Evolutionary conservation across 768 basidiomycete species (phyloP), one percentile per base, ranked within the genome.

Genomic region (Lactarius vividus): DNA sequence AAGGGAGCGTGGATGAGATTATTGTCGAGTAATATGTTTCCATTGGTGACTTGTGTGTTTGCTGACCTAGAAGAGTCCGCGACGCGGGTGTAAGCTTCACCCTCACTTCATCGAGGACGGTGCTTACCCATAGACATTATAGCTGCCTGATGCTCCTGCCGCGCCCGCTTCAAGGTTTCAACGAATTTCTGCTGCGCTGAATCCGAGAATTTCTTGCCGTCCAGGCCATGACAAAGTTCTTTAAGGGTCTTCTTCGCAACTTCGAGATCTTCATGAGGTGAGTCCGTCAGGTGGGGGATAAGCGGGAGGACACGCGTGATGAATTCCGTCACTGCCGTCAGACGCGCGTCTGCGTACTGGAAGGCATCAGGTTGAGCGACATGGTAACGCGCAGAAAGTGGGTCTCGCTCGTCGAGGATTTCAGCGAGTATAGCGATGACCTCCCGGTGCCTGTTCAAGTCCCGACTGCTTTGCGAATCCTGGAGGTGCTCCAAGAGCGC

Each of bases 181-280:
- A 31, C 42, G 15, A 67, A 54, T 26, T 29, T 37, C 20, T 59
- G 7, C 62, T 55, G 66, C 11, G n/a, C 57, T 16, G 61, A 35
- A 4, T 4, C 13, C 26, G 62, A 46, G 42, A 63, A 55, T n/a
- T n/a, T n/a, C 5, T 8, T 16, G 20, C 42, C 57, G 1, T 59
- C 20, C 33, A 67, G 40, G 10, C 52, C 62, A 37, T 9, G 46
- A 33, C 66, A 63, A 46, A 67, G 61, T 2, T 59, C 52, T 1
- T 23, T 11, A 39, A 63, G 49, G 13, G 61, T 59, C 52, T 18
- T 37, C 28, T 46, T 63, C 15, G 28, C 29, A 9, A 37, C 62
- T 8, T 63, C 16, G 9, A 67, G 52, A 13, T 67, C 66, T n/a
- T 46, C 39, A 29, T 15, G 61, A 42, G 57, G 29, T 18, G 52